Conservation (phyloP, 139 green algal species). For the Coelastrella sp. region DNA sequence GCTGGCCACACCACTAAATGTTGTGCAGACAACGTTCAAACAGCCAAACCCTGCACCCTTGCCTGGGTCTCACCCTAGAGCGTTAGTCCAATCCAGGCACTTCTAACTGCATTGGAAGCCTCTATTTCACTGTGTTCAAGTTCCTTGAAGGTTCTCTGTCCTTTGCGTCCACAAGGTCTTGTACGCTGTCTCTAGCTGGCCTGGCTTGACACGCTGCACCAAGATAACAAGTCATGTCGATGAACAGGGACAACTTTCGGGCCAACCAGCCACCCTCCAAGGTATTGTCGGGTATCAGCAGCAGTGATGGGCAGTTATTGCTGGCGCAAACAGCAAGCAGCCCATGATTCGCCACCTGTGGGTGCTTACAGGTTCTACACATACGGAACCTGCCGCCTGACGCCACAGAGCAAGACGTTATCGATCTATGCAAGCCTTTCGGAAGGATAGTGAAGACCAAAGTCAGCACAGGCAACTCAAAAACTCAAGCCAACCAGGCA, state of each 20-base stretch:
- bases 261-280: slow-evolving; percentile 50
- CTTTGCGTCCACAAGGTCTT: no score
- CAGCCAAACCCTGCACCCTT: background rate
- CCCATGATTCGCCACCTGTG: background rate
- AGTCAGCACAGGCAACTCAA: slow-evolving; percentile 69
- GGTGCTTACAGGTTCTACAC: slow-evolving; percentile 73
- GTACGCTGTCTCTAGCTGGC: no score
- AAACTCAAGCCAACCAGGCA: slow-evolving; percentile 79
- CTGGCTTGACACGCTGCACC: no score
- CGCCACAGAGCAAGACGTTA: slow-evolving; percentile 67
- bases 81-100: no score
- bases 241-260: slow-evolving; percentile 52
- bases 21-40: background rate
- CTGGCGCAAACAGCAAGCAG: background rate
- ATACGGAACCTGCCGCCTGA: slow-evolving; percentile 82
- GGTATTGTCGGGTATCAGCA: background rate
- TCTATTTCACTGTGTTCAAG: no score
- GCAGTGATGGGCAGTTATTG: background rate
- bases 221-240: slow-evolving; percentile 1
- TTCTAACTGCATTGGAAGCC: no score
- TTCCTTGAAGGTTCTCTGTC: no score
- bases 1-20: no score
- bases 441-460: slow-evolving; percentile 71
- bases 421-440: slow-evolving; percentile 70
- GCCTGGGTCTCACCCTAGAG: background rate